Evolutionary conservation across 1,284 basidiomycete species (phyloP).

Genomic region (Ceratobasidium sp.): DNA sequence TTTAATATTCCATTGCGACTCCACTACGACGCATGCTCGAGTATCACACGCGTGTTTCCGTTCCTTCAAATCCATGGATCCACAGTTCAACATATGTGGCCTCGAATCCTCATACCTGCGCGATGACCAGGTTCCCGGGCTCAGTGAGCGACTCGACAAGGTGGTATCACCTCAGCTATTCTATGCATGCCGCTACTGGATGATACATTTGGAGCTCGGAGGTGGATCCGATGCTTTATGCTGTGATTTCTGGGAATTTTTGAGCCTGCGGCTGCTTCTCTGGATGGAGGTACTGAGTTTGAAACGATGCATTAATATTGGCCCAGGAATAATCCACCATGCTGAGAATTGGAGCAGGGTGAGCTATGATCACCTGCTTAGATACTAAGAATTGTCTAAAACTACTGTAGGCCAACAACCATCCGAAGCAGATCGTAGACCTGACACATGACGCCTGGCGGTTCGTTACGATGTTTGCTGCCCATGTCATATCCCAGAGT

Average conservation of each 20-base stretch:
- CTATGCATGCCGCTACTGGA: constrained; percentile 26
- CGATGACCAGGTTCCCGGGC: neutral
- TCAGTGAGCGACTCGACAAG: neutral
- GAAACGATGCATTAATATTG: neutral
- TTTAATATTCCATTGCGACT: constrained; percentile 3
- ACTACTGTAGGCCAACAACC: too few species aligned
- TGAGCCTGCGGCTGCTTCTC: neutral
- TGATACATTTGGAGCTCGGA: neutral
- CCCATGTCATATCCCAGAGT: neutral
- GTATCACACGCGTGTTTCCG: neutral
- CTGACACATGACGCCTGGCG: neutral
- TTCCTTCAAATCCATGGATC: neutral
- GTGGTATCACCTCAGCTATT: neutral
- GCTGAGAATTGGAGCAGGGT: neutral
- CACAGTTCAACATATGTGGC: constrained; percentile 23
- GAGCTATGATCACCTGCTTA: neutral
- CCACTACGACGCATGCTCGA: neutral
- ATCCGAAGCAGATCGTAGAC: neutral
- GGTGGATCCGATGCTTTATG: neutral
- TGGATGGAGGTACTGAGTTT: constrained; percentile 28
- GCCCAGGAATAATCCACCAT: neutral
- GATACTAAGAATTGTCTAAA: too few species aligned
- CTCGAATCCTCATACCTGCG: constrained; percentile 1
- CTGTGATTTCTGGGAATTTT: neutral
- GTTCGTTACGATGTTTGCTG: constrained; percentile 1